These are phyloP conservation scores for Asterophora parasitica DNA, from an alignment of 768 basidiomycete species.

Conservation along the genomic window DNA sequence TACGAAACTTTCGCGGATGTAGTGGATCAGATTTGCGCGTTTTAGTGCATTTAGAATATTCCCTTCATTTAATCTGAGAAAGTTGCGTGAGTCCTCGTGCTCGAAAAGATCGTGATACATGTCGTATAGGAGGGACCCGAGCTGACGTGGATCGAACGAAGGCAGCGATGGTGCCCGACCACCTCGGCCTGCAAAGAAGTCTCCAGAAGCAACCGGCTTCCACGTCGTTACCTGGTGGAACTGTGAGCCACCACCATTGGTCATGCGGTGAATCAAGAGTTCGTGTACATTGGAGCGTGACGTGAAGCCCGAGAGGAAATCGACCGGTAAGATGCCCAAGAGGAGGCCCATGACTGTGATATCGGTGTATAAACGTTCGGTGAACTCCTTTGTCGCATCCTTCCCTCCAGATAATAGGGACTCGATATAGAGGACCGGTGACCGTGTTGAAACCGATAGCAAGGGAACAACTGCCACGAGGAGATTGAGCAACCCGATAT, in stretches of 20 bases:
- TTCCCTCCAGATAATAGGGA: conserved; percentile 27
- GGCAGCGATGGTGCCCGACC: conserved; percentile 1
- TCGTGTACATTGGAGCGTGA: conserved; percentile 39
- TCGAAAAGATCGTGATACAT: conserved; percentile 43
- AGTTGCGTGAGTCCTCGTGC: conserved; percentile 27
- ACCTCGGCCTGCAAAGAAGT: background rate
- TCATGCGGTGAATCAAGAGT: conserved; percentile 14
- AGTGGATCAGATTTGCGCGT: conserved; percentile 31
- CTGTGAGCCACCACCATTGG: background rate
- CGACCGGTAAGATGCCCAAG: conserved; percentile 35
- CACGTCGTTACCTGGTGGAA: conserved; percentile 5
- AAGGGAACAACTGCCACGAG: conserved; percentile 34
- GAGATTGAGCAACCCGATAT: conserved; percentile 43
- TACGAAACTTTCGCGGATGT: conserved; percentile 45
- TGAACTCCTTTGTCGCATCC: conserved; percentile 24
- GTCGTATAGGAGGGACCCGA: conserved; percentile 35
- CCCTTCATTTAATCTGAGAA: conserved; percentile 5
- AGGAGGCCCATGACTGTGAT: conserved; percentile 36
- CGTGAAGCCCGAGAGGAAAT: conserved; percentile 37
- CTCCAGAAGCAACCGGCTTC: conserved; percentile 1
- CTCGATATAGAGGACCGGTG: conserved; percentile 37
- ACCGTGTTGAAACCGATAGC: conserved; percentile 22
- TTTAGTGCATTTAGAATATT: conserved; percentile 6
- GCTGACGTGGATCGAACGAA: conserved; percentile 26
- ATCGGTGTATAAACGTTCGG: conserved; percentile 30